Evolutionary conservation across 1,139 yeast genomes (phyloP), one percentile per base, ranked within the genome.

Genomic region (Diutina scorzettiae): DNA sequence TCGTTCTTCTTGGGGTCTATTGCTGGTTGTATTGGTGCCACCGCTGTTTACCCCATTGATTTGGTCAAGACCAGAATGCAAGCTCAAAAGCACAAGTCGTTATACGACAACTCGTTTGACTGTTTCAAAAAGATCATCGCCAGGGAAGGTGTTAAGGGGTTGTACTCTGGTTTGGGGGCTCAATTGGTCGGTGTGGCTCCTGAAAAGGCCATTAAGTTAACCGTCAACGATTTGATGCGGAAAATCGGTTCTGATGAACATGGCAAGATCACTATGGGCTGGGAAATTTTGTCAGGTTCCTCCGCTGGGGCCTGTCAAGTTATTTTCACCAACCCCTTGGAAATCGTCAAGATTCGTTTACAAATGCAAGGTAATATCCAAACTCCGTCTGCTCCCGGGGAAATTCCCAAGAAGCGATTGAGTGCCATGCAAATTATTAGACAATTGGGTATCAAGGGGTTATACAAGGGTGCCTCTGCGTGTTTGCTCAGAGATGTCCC

Each of bases 21-120:
- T 43, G 97, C 98, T 29, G 98, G 98, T 47, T 94, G 96, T 56
- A 80, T 91, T 62, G 98, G 98, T 51, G 97, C 98, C 21, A 85
- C 96, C 8, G 87, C 83, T n/a, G 98, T 91, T 39, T 91, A 91
- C 58, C 98, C 98, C 37, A 91, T 91, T 53, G 98, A 91, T 64
- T 71, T 91, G 59, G 91, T 91, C 50, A 91, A 91, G 66, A 91
- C 98, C 3, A 77, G 97, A 60, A 86, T 91, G 95, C 98, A 91
- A 64, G 95, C 95, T 49, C 97, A 91, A 65, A 77, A 87, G 52
- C 74, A 78, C 48, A 68, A 81, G 34, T 73, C 85, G 18, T 63
- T 71, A 42, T 91, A 91, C 63, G 76, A 75, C 49, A 87, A 84
- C 56, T 87, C 96, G 7, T 48, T 79, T 25, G 97, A 91, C 59